Evolutionary conservation across 2,329 filamentous ascomycete species (phyloP).

Genomic region (Xylaria multiplex): DNA sequence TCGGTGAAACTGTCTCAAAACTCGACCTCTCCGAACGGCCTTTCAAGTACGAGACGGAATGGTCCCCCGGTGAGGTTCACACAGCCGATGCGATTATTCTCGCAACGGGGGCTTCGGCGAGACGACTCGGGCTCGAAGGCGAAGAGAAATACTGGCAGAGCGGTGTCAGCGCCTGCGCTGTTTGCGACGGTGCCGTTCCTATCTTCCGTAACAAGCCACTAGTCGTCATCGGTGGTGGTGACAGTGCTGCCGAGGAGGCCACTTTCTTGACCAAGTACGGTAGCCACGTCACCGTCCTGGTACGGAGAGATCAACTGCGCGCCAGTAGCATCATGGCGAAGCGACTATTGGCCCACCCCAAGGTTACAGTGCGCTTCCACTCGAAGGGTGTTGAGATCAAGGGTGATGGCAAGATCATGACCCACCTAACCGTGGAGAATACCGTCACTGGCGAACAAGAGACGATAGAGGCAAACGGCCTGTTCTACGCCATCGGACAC

Average conservation of each 20-base stretch:
- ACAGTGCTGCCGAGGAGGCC: constrained; percentile 96
- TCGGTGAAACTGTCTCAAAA: constrained; percentile 90
- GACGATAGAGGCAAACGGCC: constrained; percentile 86
- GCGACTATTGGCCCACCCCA: constrained; percentile 81
- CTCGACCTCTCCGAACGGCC: constrained; percentile 86
- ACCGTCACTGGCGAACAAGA: constrained; percentile 78
- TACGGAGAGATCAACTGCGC: constrained; percentile 85
- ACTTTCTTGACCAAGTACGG: constrained; percentile 98
- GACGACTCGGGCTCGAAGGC: constrained; percentile 81
- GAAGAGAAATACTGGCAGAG: constrained; percentile 98
- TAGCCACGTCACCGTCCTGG: constrained; percentile 91
- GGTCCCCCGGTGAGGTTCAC: constrained; percentile 81
- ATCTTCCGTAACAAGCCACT: constrained; percentile 98
- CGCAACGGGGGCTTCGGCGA: constrained; percentile 92
- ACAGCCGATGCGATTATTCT: constrained; percentile 94
- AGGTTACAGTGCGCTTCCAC: constrained; percentile 92
- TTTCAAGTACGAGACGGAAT: constrained; percentile 95
- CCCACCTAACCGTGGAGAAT: constrained; percentile 84
- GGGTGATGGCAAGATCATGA: constrained; percentile 91
- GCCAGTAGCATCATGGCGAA: constrained; percentile 94
- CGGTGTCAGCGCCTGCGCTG: constrained; percentile 94
- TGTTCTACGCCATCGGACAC: constrained; percentile 98
- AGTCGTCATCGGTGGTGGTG: constrained; percentile 94
- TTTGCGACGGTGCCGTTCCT: constrained; percentile 95
- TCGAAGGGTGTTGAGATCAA: constrained; percentile 82